These are phyloP conservation scores for Mycena maculata DNA, from an alignment of 768 basidiomycete genomes.

Conservation along the genomic window DNA sequence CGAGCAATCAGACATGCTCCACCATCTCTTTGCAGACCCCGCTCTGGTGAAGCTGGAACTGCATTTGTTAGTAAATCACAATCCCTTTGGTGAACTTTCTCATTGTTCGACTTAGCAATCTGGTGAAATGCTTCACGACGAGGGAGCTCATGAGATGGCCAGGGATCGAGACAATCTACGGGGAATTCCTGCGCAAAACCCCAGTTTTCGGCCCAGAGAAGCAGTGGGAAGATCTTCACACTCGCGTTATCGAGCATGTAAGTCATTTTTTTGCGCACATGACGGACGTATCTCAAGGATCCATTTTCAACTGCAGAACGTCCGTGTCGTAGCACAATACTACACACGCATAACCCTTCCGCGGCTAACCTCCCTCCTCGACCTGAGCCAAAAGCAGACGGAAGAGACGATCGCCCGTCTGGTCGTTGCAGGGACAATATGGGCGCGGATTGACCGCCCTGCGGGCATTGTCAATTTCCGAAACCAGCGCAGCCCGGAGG, in stretches of 20 bases:
- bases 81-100: constrained; percentile 26
- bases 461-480: constrained; percentile 91
- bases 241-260: constrained; percentile 96
- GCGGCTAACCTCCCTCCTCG: constrained; percentile 87
- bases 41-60: constrained; percentile 83
- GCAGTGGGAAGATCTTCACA: constrained; percentile 95
- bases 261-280: constrained; percentile 42
- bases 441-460: constrained; percentile 94
- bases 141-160: constrained; percentile 98
- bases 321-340: constrained; percentile 93
- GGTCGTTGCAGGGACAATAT: constrained; percentile 92
- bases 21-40: constrained; percentile 85
- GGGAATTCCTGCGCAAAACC: constrained; percentile 82
- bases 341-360: constrained; percentile 92
- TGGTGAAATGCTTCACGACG: constrained; percentile 94
- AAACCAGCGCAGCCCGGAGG: constrained; percentile 84
- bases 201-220: constrained; percentile 83
- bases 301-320: constrained; percentile 72
- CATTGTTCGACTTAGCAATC: constrained; percentile 66
- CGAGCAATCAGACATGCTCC: constrained; percentile 96
- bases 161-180: constrained; percentile 89
- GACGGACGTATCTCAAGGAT: constrained; percentile 5
- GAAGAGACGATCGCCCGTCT: constrained; percentile 91
- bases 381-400: constrained; percentile 83
- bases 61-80: constrained; percentile 72